These are phyloP conservation scores for Agrocybe praecox DNA, from an alignment of 768 basidiomycete genomes.

Conservation along the genomic window DNA sequence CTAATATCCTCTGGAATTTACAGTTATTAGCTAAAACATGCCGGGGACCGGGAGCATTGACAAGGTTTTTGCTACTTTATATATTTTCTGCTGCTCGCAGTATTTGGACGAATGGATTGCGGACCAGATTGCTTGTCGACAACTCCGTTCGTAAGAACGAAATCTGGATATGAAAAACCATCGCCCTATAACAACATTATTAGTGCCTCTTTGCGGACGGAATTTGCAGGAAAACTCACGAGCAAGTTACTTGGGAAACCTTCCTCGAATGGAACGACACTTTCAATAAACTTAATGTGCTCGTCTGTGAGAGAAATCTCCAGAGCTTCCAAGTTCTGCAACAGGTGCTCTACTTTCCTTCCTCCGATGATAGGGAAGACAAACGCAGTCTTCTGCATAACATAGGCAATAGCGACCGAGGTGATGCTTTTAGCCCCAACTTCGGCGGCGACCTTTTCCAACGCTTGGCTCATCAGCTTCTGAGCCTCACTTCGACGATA, in stretches of 20 bases:
- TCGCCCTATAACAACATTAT: too few species aligned
- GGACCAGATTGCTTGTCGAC: too few species aligned
- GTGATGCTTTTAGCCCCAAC: slow-evolving; percentile 49
- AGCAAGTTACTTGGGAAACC: slow-evolving; percentile 45
- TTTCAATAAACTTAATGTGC: slow-evolving; percentile 49
- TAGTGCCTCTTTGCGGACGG: too few species aligned
- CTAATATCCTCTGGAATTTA: too few species aligned
- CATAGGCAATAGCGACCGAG: slow-evolving; percentile 57
- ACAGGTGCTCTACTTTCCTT: slow-evolving; percentile 53
- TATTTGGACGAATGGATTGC: too few species aligned
- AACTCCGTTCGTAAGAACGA: too few species aligned
- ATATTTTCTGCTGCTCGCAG: too few species aligned
- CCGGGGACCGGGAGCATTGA: too few species aligned
- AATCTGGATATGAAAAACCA: too few species aligned
- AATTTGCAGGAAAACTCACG: slow-evolving; percentile 21
- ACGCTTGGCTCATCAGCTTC: slow-evolving; percentile 40
- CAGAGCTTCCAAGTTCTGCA: slow-evolving; percentile 52
- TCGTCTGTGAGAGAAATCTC: slow-evolving; percentile 45
- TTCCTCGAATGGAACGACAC: slow-evolving; percentile 40
- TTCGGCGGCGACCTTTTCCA: slow-evolving; percentile 53
- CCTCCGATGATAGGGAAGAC: slow-evolving; percentile 57
- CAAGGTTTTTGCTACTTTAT: too few species aligned
- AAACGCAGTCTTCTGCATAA: slow-evolving; percentile 55
- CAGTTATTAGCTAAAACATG: too few species aligned
- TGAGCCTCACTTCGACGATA: slow-evolving; percentile 53